Evolutionary conservation across 495 filamentous ascomycete species (phyloP).

Genomic region (Penicillium soppii): DNA sequence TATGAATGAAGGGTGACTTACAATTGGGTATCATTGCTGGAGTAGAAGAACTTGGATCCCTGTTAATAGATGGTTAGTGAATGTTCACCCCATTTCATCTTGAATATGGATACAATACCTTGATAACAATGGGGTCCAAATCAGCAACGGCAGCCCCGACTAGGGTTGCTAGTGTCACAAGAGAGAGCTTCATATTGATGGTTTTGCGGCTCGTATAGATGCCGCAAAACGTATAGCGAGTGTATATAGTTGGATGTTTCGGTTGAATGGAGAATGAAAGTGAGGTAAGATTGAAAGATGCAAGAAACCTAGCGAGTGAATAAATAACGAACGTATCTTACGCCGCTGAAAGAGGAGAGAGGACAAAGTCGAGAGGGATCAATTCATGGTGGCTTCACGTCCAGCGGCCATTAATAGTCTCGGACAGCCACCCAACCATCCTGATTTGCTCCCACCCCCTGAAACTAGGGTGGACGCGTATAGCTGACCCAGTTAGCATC

Average conservation of each 20-base stretch:
- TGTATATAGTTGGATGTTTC: conserved; percentile 12
- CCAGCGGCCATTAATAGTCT: conserved; percentile 21
- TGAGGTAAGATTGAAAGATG: conserved; percentile 7
- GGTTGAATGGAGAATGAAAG: conserved; percentile 4
- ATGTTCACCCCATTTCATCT: conserved; percentile 2
- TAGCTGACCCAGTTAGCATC: conserved; percentile 16
- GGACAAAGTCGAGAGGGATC: background rate
- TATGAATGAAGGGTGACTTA: conserved; percentile 31
- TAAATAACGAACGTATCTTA: background rate
- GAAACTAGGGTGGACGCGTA: conserved; percentile 23
- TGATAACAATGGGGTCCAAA: conserved; percentile 69
- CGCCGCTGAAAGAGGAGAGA: conserved; percentile 5
- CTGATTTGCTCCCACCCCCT: conserved; percentile 21
- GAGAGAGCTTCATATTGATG: conserved; percentile 42
- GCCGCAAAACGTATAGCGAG: conserved; percentile 17
- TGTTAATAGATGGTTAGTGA: conserved; percentile 21
- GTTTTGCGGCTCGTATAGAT: conserved; percentile 2
- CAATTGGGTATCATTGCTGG: conserved; percentile 77
- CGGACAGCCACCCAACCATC: conserved; percentile 2
- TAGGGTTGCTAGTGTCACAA: conserved; percentile 46
- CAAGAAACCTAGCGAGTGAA: conserved; percentile 16
- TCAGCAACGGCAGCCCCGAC: conserved; percentile 54
- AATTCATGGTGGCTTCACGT: conserved; percentile 14
- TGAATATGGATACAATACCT: conserved; percentile 40
- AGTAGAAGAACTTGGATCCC: conserved; percentile 81